These are phyloP conservation scores for Posidonia australis DNA, from an alignment of 106 monocot species.

Conservation along the genomic window DNA sequence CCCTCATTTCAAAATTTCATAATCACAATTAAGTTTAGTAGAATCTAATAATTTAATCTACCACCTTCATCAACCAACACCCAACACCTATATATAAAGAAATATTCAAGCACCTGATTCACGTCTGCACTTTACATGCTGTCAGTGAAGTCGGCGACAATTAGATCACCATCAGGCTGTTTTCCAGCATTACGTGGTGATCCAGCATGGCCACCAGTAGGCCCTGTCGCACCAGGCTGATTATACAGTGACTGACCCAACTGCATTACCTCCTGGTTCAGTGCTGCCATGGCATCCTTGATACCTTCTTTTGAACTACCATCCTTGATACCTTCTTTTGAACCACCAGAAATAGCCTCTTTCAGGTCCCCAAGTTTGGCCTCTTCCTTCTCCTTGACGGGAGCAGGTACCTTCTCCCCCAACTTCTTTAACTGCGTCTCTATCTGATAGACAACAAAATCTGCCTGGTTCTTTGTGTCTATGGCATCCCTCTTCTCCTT, in stretches of 20 bases:
- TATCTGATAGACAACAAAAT: slow-evolving; percentile 20
- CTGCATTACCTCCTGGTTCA: slow-evolving; percentile 23
- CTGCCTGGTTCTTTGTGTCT: slow-evolving; percentile 20
- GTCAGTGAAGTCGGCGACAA: slow-evolving; percentile 80
- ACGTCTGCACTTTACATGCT: too few relatives aligned
- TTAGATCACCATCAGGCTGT: slow-evolving; percentile 43
- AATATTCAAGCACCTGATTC: too few relatives aligned
- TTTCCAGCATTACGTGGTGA: not conserved
- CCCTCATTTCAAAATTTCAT: too few relatives aligned
- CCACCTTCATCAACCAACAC: too few relatives aligned
- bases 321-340: slow-evolving; percentile 5
- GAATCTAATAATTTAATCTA: too few relatives aligned
- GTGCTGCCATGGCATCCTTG: slow-evolving; percentile 10
- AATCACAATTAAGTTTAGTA: too few relatives aligned
- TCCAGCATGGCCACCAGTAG: slow-evolving; percentile 8
- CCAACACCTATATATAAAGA: too few relatives aligned
- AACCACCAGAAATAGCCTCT: slow-evolving; percentile 10
- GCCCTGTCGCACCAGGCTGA: slow-evolving; percentile 5
- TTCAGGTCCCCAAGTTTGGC: slow-evolving; percentile 16
- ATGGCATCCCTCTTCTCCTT: slow-evolving; percentile 22
- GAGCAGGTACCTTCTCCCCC: slow-evolving; percentile 17
- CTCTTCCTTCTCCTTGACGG: slow-evolving; percentile 18
- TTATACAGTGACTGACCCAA: slow-evolving; percentile 17
- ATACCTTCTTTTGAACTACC: slow-evolving; percentile 7
- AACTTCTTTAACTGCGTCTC: slow-evolving; percentile 20